A percentile compares a stretch with the other conserved stretches of the same genome.
Evolutionary conservation across 371 early-diverging fungal genomes (phyloP).

Genomic region (Circinella umbellata): DNA sequence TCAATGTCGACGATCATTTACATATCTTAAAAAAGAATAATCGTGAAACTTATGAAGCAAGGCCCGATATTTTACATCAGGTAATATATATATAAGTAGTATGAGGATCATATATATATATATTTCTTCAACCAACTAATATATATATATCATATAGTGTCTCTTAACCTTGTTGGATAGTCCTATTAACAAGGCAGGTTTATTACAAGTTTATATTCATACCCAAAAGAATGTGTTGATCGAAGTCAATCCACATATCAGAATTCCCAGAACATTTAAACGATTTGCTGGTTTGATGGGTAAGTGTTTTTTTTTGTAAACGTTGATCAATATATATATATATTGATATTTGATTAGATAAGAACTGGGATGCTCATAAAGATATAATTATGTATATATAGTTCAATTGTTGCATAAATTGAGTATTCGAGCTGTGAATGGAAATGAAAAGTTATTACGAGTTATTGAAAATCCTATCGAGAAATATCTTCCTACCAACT

Average conservation of each 20-base stretch:
- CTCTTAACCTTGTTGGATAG: constrained; percentile 95
- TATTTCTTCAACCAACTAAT: neutral
- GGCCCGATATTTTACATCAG: constrained; percentile 98
- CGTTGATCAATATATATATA: too few species aligned
- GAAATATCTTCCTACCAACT: constrained; percentile 92
- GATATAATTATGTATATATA: constrained; percentile 19
- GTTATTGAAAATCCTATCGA: constrained; percentile 97
- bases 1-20: constrained; percentile 97
- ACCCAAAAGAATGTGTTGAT: constrained; percentile 95
- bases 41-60: constrained; percentile 81
- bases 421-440: constrained; percentile 90
- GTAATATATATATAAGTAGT: constrained; percentile 33
- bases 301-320: constrained; percentile 19
- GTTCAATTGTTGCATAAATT: constrained; percentile 98
- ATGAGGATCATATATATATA: too few species aligned
- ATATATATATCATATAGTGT: constrained; percentile 61
- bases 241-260: constrained; percentile 95
- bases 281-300: constrained; percentile 97
- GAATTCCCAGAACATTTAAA: constrained; percentile 98
- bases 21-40: constrained; percentile 86
- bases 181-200: constrained; percentile 97
- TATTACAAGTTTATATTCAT: constrained; percentile 94
- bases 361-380: too few species aligned
- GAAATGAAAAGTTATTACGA: constrained; percentile 91
- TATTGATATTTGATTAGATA: neutral